A percentile compares a stretch with the other conserved stretches of the same genome.
Evolutionary conservation across 106 monocot species (phyloP).

Genomic region (Triglochin maritima): DNA sequence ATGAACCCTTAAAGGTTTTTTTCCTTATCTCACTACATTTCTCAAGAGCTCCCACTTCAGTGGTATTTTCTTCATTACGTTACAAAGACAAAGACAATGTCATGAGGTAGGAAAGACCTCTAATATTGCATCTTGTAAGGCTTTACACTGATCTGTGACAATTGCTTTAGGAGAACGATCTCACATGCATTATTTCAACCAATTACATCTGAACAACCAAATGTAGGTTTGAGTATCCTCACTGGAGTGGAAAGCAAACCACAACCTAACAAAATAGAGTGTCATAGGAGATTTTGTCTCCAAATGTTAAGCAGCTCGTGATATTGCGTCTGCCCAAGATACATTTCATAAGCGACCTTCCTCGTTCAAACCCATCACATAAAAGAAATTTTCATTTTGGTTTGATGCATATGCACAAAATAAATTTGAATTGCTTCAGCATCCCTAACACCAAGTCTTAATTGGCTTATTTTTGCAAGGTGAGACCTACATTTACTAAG

Average conservation of each 20-base stretch:
- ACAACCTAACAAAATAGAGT: constrained; percentile 6
- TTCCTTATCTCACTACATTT: too few species aligned
- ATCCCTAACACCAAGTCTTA: constrained; percentile 7
- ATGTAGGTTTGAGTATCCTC: constrained; percentile 3
- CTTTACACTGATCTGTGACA: constrained; percentile 1
- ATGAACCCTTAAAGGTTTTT: not conserved
- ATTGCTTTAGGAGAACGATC: constrained; percentile 1
- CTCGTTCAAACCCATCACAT: constrained; percentile 7
- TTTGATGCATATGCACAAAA: constrained; percentile 3
- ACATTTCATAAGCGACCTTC: constrained; percentile 3
- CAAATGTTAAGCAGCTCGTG: constrained; percentile 8
- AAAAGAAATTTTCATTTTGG: constrained; percentile 7
- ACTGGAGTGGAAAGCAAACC: constrained; percentile 4
- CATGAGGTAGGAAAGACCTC: constrained; percentile 1
- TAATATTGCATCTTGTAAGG: not conserved
- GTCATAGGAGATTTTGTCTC: constrained; percentile 11
- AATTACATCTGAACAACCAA: constrained; percentile 6
- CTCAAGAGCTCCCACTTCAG: not conserved
- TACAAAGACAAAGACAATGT: constrained; percentile 6
- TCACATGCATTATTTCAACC: constrained; percentile 5
- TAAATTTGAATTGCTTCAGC: constrained; percentile 3
- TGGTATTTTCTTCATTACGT: constrained; percentile 3
- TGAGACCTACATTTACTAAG: too few species aligned
- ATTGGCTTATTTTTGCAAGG: not conserved
- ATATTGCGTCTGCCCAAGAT: constrained; percentile 7